These are phyloP conservation scores for Lentinula aciculospora DNA, from an alignment of 768 basidiomycete genomes.

Conservation along the genomic window DNA sequence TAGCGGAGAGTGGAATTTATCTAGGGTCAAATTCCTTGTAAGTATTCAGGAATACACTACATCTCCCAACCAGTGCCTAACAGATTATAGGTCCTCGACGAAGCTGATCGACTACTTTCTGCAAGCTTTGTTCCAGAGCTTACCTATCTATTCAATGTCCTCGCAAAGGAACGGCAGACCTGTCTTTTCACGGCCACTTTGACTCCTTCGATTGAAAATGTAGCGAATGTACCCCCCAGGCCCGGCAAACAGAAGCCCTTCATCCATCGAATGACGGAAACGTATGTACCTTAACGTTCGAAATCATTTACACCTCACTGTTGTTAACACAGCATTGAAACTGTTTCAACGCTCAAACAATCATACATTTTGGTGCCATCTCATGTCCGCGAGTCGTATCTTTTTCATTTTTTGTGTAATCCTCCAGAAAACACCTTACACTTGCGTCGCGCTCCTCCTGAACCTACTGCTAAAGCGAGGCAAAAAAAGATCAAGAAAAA, in stretches of 20 bases:
- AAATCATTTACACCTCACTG: not conserved
- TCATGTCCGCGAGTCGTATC: constrained; percentile 89
- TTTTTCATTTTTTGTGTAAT: constrained; percentile 84
- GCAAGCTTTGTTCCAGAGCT: constrained; percentile 87
- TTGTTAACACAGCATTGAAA: constrained; percentile 63
- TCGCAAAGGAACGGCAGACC: constrained; percentile 89
- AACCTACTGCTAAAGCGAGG: constrained; percentile 30
- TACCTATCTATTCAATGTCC: constrained; percentile 62
- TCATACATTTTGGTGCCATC: constrained; percentile 90
- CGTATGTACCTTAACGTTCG: constrained; percentile 32
- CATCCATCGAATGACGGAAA: constrained; percentile 70
- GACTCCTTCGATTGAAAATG: constrained; percentile 75
- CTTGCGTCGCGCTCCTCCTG: constrained; percentile 60
- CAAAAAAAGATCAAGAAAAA: constrained; percentile 25
- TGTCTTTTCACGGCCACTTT: constrained; percentile 96
- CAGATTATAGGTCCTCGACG: constrained; percentile 75
- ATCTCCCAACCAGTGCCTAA: not conserved
- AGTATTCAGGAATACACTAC: constrained; percentile 16
- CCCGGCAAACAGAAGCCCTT: constrained; percentile 85
- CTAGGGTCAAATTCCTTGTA: constrained; percentile 81
- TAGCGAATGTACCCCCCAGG: constrained; percentile 68
- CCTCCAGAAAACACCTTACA: constrained; percentile 76
- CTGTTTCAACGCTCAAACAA: constrained; percentile 84
- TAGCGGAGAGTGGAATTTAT: constrained; percentile 78
- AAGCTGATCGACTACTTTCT: constrained; percentile 90